Evolutionary conservation across 768 basidiomycete species (phyloP).

Genomic region (Fomitopsis pulvina): DNA sequence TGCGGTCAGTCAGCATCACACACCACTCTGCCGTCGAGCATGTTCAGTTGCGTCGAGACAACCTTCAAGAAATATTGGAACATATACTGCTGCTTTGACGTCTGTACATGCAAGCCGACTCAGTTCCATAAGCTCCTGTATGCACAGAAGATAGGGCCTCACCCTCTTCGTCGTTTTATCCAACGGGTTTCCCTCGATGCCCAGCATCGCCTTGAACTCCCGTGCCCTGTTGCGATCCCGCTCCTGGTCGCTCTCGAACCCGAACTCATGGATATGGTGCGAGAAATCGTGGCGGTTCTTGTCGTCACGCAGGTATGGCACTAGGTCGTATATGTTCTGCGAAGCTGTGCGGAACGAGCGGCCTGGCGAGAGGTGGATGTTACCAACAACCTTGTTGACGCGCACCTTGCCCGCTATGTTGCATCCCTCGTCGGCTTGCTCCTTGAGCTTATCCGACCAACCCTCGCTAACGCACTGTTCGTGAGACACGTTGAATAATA

Average conservation of each 20-base stretch:
- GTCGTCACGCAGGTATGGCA: conserved; percentile 90
- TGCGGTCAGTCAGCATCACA: conserved; percentile 17
- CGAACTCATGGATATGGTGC: conserved; percentile 75
- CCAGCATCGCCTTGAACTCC: conserved; percentile 65
- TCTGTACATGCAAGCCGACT: conserved; percentile 34
- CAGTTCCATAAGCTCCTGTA: not conserved
- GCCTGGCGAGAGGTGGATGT: conserved; percentile 92
- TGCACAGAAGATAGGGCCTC: conserved; percentile 22
- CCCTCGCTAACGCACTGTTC: conserved; percentile 85
- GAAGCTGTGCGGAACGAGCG: conserved; percentile 87
- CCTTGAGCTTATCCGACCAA: conserved; percentile 90
- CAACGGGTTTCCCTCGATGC: conserved; percentile 71
- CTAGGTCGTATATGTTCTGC: conserved; percentile 79
- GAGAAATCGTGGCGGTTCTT: conserved; percentile 90
- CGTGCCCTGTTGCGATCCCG: conserved; percentile 63
- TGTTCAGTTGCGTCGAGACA: conserved; percentile 90
- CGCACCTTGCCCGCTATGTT: conserved; percentile 86
- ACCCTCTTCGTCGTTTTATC: conserved; percentile 59
- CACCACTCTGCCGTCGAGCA: conserved; percentile 67
- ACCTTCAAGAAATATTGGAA: conserved; percentile 99
- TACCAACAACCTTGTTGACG: conserved; percentile 96
- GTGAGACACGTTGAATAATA: not conserved
- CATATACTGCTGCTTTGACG: conserved; percentile 81
- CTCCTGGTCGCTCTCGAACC: conserved; percentile 81
- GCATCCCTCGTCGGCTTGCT: conserved; percentile 92